A percentile compares a stretch with the other conserved stretches of the same genome.
Evolutionary conservation across 495 filamentous ascomycete genomes (phyloP).

Genomic region (Neurospora intermedia): DNA sequence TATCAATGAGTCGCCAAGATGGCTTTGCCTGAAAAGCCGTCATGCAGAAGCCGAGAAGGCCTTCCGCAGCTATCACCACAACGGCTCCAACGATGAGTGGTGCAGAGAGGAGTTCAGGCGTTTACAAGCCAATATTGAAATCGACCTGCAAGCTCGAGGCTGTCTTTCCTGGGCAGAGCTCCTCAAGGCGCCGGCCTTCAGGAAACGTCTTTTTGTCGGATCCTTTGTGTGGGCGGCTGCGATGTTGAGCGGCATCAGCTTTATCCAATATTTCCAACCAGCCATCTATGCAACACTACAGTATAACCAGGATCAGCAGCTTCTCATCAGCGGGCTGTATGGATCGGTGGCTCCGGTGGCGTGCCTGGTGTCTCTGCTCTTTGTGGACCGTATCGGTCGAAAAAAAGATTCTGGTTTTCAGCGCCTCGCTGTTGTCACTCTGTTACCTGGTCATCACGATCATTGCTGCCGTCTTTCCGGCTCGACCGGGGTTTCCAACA

Average conservation of each 20-base stretch:
- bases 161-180: conserved; percentile 35
- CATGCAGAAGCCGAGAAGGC: conserved; percentile 31
- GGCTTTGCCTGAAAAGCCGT: conserved; percentile 43
- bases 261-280: conserved; percentile 43
- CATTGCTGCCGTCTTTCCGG: conserved; percentile 38
- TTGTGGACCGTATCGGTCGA: conserved; percentile 43
- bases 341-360: conserved; percentile 41
- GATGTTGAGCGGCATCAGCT: conserved; percentile 41
- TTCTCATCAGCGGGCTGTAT: conserved; percentile 44
- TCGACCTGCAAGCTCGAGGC: conserved; percentile 25
- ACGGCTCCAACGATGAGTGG: conserved; percentile 33
- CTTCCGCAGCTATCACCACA: conserved; percentile 34
- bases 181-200: conserved; percentile 32
- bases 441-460: conserved; percentile 40
- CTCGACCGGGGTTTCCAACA: conserved; percentile 21
- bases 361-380: conserved; percentile 39
- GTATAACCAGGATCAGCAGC: conserved; percentile 32
- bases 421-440: conserved; percentile 31
- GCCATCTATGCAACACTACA: conserved; percentile 39
- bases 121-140: conserved; percentile 34
- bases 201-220: conserved; percentile 40
- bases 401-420: conserved; percentile 43
- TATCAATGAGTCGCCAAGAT: conserved; percentile 46
- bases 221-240: conserved; percentile 44
- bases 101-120: conserved; percentile 36